Evolutionary conservation across 2,329 filamentous ascomycete species (phyloP).

Genomic region (Nannizziopsis barbatae): DNA sequence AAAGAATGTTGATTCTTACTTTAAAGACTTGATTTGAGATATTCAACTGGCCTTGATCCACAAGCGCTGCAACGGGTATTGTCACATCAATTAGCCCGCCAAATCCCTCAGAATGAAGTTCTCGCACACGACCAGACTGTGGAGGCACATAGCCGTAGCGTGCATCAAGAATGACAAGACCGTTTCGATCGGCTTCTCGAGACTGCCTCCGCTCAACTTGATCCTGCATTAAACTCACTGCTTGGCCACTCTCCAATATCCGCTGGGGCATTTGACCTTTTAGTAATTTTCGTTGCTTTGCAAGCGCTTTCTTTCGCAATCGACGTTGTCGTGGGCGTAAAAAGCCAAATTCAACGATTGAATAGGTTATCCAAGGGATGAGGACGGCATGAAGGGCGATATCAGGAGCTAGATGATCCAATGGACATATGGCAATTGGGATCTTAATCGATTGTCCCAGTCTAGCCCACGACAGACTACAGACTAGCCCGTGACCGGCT

Average conservation of each 20-base stretch:
- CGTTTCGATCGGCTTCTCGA: constrained; percentile 26
- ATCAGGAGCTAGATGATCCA: constrained; percentile 26
- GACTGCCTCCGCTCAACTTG: constrained; percentile 31
- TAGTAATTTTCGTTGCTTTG: constrained; percentile 29
- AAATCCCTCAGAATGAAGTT: constrained; percentile 11
- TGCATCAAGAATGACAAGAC: constrained; percentile 32
- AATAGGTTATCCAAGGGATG: constrained; percentile 32
- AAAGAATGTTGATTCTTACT: constrained; percentile 18
- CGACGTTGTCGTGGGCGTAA: constrained; percentile 31
- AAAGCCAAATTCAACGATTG: constrained; percentile 33
- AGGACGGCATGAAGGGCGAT: constrained; percentile 28
- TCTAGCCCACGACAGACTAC: constrained; percentile 32
- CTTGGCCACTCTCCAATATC: constrained; percentile 29
- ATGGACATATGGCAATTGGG: constrained; percentile 30
- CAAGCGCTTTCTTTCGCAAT: constrained; percentile 26
- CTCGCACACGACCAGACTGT: constrained; percentile 17
- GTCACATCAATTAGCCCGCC: constrained; percentile 29
- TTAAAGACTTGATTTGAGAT: constrained; percentile 29
- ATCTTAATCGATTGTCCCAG: constrained; percentile 32
- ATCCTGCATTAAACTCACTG: constrained; percentile 32
- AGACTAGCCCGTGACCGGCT: constrained; percentile 25
- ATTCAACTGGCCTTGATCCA: constrained; percentile 32
- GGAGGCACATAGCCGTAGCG: constrained; percentile 32
- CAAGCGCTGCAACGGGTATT: constrained; percentile 35
- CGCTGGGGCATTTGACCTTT: constrained; percentile 28